Percentiles rank a stretch among this genome's conserved stretches.
Conservation (phyloP, 129 eudicot genomes). For the Ambrosia trifida region DNA sequence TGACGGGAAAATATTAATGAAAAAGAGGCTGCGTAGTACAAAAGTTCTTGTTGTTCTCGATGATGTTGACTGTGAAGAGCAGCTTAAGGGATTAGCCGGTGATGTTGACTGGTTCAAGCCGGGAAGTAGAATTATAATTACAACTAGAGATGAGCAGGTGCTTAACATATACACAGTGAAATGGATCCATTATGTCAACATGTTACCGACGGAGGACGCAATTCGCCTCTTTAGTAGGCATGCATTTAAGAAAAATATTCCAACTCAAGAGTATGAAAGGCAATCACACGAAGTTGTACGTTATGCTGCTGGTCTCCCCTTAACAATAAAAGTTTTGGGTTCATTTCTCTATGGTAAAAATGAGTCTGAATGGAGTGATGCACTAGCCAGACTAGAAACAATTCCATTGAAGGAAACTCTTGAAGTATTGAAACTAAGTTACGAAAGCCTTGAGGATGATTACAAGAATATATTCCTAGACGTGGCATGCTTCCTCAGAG, state of each 20-base stretch:
- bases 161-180: background rate
- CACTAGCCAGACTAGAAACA: background rate
- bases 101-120: background rate
- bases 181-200: background rate
- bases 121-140: conserved; percentile 9
- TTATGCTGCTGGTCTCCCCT: background rate
- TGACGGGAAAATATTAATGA: background rate
- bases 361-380: background rate
- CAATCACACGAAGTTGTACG: background rate
- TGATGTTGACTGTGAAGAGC: no score
- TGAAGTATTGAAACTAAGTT: background rate
- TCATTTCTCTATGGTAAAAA: background rate
- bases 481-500: background rate
- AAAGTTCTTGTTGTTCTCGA: no score
- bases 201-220: background rate
- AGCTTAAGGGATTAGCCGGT: background rate
- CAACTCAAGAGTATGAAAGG: background rate
- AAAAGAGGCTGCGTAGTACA: background rate
- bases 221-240: background rate
- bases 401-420: background rate
- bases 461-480: conserved; percentile 1
- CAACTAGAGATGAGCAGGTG: conserved; percentile 13
- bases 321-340: background rate
- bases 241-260: background rate
- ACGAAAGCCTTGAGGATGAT: background rate